Conservation (phyloP, 345 rosid species). For the Rhodamnia argentea region DNA sequence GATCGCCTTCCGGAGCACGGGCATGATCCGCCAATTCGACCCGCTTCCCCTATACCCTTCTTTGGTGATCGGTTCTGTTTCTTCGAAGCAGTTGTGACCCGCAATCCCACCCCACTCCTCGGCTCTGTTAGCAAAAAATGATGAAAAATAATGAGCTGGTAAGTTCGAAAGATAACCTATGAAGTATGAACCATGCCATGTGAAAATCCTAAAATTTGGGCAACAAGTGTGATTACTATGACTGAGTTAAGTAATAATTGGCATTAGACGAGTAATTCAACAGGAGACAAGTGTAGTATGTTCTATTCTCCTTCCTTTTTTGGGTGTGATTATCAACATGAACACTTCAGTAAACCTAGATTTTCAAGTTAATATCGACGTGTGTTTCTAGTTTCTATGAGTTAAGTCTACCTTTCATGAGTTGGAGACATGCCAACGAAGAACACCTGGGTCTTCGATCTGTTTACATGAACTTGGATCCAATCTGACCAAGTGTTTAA, state of each 20-base stretch:
- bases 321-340: neutral
- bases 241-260: neutral
- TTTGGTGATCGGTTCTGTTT: constrained; percentile 30
- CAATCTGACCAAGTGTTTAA: constrained; percentile 72
- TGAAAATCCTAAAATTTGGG: neutral
- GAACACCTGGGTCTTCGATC: constrained; percentile 60
- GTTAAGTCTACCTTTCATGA: constrained; percentile 51
- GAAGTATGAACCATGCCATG: neutral
- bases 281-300: neutral
- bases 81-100: constrained; percentile 47
- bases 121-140: constrained; percentile 25
- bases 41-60: constrained; percentile 41
- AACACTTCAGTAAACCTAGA: neutral
- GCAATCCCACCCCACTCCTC: constrained; percentile 60
- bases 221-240: neutral
- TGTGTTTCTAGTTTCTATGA: neutral
- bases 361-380: neutral
- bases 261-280: neutral
- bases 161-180: neutral
- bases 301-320: neutral
- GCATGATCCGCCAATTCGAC: constrained; percentile 46
- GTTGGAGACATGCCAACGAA: constrained; percentile 84
- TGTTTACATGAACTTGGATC: constrained; percentile 58
- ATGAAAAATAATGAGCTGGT: neutral
- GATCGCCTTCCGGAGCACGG: constrained; percentile 26